Evolutionary conservation across 2,329 filamentous ascomycete species (phyloP), one percentile per base, ranked within the genome.

Genomic region (Fusarium sp.): DNA sequence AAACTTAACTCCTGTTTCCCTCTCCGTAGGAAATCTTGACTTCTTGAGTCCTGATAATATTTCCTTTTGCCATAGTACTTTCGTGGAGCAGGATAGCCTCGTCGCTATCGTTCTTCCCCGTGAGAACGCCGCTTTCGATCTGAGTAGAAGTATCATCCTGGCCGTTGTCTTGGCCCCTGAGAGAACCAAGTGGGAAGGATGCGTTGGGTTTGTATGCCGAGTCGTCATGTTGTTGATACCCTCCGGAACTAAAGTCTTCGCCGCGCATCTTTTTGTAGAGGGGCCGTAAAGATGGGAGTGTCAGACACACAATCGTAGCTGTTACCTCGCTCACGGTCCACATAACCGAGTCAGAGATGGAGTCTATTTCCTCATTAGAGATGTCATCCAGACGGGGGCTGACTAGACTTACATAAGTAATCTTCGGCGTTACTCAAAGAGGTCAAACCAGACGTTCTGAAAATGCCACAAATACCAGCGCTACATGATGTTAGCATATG

Each of bases 311-410:
- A 9, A 59, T 32, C 6, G 56, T 59, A 11, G 56, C 40, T 12
- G 47, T 59, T n/a, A 59, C 47, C 34, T 59, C 56, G 29, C 56
- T 59, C 7, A 27, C 27, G 4, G 56, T 59, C 56, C 56, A 59
- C 22, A 45, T 59, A 12, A 43, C 55, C 1, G 55, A 59, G 27
- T 53, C 46, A n/a, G 55, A 59, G 2, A 42, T 59, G 3, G 55
- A 49, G 7, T 59, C 55, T 53, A 6, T 8, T 27, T 16, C 15
- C 6, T 55, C 16, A 10, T 38, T n/a, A 38, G 34, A 12, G 18
- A 0, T 1, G 10, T 38, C 18, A 38, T n/a, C 10, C 10, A 3
- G 5, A 12, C 1, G 1, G 2, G 18, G 4, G 6, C 18, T n/a
- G 18, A 29, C 14, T 3, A 7, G 3, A 20, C 46, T 25, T 42